A percentile compares a stretch with the other conserved stretches of the same genome.
These are phyloP conservation scores for Ustulina deusta DNA, from an alignment of 2,329 filamentous ascomycete species.

Conservation along the genomic window DNA sequence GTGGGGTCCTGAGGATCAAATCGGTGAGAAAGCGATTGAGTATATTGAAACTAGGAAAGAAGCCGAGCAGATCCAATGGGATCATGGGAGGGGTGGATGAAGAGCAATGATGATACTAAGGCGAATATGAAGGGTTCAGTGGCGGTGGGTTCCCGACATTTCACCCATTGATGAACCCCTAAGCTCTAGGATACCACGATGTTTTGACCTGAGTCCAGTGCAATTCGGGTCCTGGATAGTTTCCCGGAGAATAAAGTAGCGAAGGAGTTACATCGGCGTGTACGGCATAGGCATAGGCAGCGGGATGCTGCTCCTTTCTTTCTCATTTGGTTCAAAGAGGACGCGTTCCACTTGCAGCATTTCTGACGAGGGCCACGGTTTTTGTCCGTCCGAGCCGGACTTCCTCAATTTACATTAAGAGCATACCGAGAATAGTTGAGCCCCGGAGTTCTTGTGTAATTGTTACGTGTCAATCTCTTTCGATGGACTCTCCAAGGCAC, in stretches of 20 bases:
- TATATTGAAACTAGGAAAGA: constrained; percentile 79
- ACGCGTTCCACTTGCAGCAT: constrained; percentile 16
- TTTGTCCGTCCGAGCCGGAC: constrained; percentile 11
- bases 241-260: constrained; percentile 14
- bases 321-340: constrained; percentile 18
- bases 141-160: constrained; percentile 9
- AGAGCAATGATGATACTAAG: constrained; percentile 57
- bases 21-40: constrained; percentile 84
- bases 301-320: constrained; percentile 13
- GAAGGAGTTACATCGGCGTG: constrained; percentile 32
- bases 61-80: constrained; percentile 67
- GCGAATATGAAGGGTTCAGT: not conserved
- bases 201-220: constrained; percentile 32
- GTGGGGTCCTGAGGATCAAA: constrained; percentile 62
- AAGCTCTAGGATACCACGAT: constrained; percentile 31
- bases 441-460: constrained; percentile 30
- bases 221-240: constrained; percentile 38
- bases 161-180: constrained; percentile 6
- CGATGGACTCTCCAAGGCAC: constrained; percentile 10
- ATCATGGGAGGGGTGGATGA: constrained; percentile 68
- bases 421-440: constrained; percentile 12
- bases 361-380: constrained; percentile 1
- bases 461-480: constrained; percentile 8
- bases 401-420: constrained; percentile 8
- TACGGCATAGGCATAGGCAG: constrained; percentile 24